Base-by-base conservation (phyloP, 352 stramenopile genomes). In the Globisporangium apiculatum region DNA sequence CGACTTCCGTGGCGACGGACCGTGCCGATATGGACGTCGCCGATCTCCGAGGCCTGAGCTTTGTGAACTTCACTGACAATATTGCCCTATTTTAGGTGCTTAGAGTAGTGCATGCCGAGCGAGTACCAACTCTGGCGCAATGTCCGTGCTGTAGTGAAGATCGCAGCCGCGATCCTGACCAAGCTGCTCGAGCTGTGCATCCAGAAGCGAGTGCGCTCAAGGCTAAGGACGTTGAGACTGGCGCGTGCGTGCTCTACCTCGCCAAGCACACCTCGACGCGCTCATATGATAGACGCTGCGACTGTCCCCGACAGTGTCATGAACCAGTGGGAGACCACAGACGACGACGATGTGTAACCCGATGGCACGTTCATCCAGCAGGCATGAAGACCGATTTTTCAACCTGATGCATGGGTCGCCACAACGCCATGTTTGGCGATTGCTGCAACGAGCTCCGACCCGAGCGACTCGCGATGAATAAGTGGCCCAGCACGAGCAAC, bases 31-130 rank as follows among this genome's bases (percentile, higher is more conserved):
- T 31, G 24, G 24, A 31, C 24, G 24, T 31, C 24, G 24, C 24
- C 24, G 24, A 31, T 31, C 24, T 31, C 24, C 24, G 24, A 31
- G 24, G 2, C 24, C 24, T 31, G 24, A 31, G 24, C 2, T 3
- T 31, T 31, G 24, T 31, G 24, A 31, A 31, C 24, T 31, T 31
- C 24, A 31, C 0, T 31, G 24, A 31, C 24, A 3, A 31, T 3
- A 31, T 2, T 31, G 50, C 74, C 82, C 15, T 76, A 84, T 63
- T 85, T 83, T 60, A 76, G 79, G 48, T 55, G 70, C 43, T 55
- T 84, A 24, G 60, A 65, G 15, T 84, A 75, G 75, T 18, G 70
- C 51, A 86, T 87, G 77, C 75, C 77, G 4, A 83, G 73, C 51
- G 77, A 88, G 58, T 75, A 71, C 60, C 67, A 56, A 7, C 42